These are phyloP conservation scores for Odonthalia washingtoniensis DNA, from an alignment of 31 red algal species.

Conservation along the genomic window DNA sequence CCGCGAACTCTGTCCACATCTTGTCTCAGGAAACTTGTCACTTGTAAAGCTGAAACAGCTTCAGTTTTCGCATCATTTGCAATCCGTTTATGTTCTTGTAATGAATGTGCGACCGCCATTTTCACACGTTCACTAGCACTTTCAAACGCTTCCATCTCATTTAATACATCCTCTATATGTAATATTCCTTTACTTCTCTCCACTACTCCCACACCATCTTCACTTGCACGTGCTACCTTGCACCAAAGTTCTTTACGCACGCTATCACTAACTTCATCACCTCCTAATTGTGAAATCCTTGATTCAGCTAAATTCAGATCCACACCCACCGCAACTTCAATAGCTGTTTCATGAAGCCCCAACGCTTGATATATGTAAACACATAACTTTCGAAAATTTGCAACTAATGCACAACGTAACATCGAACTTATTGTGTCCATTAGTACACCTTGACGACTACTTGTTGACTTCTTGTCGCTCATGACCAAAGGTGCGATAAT, in stretches of 20 bases:
- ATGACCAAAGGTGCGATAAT: slow-evolving; percentile 38
- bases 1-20: slow-evolving; percentile 42
- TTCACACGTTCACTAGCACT: slow-evolving; percentile 58
- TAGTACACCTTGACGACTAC: background rate
- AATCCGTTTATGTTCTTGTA: slow-evolving; percentile 63
- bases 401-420: slow-evolving; percentile 36
- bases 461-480: background rate
- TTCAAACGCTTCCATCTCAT: slow-evolving; percentile 55
- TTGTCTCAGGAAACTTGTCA: slow-evolving; percentile 46
- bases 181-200: slow-evolving; percentile 61
- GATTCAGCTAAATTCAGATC: slow-evolving; percentile 50
- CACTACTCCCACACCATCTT: slow-evolving; percentile 63
- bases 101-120: slow-evolving; percentile 52
- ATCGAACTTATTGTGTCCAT: slow-evolving; percentile 44
- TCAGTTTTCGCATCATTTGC: slow-evolving; percentile 59
- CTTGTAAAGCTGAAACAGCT: slow-evolving; percentile 41
- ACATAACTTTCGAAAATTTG: slow-evolving; percentile 42
- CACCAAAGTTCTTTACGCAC: slow-evolving; percentile 41
- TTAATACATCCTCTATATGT: slow-evolving; percentile 70
- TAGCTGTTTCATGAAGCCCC: slow-evolving; percentile 55
- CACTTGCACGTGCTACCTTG: slow-evolving; percentile 51
- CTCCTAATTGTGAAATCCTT: slow-evolving; percentile 38
- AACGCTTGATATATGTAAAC: slow-evolving; percentile 67
- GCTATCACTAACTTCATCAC: slow-evolving; percentile 23
- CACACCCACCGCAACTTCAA: slow-evolving; percentile 53